Base-by-base conservation (phyloP, 2,329 filamentous ascomycete genomes). In the Rutstroemia sp. region DNA sequence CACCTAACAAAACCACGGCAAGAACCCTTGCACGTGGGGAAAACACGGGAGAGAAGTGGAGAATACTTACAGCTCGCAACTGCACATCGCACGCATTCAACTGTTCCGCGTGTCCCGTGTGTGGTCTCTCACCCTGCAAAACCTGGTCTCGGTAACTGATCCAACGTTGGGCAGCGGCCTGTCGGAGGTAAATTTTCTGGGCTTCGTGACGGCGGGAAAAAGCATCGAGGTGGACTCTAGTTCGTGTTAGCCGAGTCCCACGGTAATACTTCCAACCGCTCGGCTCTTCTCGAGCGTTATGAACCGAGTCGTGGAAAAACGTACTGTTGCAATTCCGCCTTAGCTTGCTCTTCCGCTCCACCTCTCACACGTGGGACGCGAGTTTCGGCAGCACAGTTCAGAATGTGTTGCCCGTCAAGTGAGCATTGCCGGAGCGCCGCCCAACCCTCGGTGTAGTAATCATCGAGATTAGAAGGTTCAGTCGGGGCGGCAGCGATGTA, bases 361-460 rank as follows among this genome's bases (percentile, higher is more conserved):
- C 80, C 81, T 48, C 68, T 69, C 48, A 77, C 70, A 46, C 73
- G 71, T 4, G 82, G 81, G 12, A 85, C 81, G 52, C 74, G 75
- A 16, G 81, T 81, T 68, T 86, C 83, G 42, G 82, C 82, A 21
- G 80, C 81, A 64, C 79, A 82, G 66, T 85, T 81, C 59, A 86
- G 75, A 62, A 86, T 85, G 70, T 83, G 76, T 66, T 83, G 81
- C 6, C 82, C 82, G 63, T 86, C 83, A 44, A 83, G 66, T 51
- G 77, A 74, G 71, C 82, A 85, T 70, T 86, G 82, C 44, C 82
- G 78, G 52, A 86, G 71, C 16, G 77, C 77, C 4, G 78, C 75
- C 81, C 81, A 86, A 21, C 82, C 83, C 61, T 84, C 81, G 12
- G 81, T 82, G 70, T 82, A 79, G 66, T 83, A 82, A 65, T 86